Evolutionary conservation across 768 basidiomycete species (phyloP).

Genomic region (Xerocomellus intermedius): DNA sequence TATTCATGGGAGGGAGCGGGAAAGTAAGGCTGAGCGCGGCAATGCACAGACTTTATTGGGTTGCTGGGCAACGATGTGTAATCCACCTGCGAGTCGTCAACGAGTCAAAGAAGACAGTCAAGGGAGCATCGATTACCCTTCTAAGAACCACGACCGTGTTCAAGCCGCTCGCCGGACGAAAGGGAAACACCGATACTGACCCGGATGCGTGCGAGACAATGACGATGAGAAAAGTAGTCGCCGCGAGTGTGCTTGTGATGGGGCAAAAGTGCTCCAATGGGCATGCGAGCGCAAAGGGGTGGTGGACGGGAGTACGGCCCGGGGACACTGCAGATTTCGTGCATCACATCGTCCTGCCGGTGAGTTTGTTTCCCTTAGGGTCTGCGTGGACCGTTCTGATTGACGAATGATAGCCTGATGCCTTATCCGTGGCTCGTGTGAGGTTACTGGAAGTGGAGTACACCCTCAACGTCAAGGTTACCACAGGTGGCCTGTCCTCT

Average conservation of each 20-base stretch:
- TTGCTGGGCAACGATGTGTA: conserved; percentile 77
- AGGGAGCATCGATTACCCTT: conserved; percentile 59
- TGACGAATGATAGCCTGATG: conserved; percentile 51
- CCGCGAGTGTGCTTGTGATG: conserved; percentile 63
- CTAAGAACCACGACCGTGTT: conserved; percentile 66
- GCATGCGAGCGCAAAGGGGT: conserved; percentile 78
- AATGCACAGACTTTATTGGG: conserved; percentile 72
- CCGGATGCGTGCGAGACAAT: conserved; percentile 63
- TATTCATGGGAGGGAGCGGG: conserved; percentile 64
- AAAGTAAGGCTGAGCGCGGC: conserved; percentile 64
- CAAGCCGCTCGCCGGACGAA: conserved; percentile 40
- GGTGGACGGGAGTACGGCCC: conserved; percentile 81
- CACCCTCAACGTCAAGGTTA: conserved; percentile 60
- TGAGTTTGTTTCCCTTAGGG: conserved; percentile 38
- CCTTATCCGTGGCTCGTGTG: conserved; percentile 64
- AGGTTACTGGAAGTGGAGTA: conserved; percentile 78
- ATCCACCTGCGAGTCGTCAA: conserved; percentile 67
- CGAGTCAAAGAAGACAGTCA: conserved; percentile 65
- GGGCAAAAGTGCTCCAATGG: conserved; percentile 62
- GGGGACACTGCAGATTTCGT: conserved; percentile 61
- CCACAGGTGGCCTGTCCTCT: conserved; percentile 55
- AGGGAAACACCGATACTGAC: conserved; percentile 39
- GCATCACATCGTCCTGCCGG: conserved; percentile 72
- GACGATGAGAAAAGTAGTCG: conserved; percentile 60
- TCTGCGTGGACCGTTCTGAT: conserved; percentile 2